These are phyloP conservation scores for Fusarium continuum DNA, from an alignment of 2,329 filamentous ascomycete species.

Conservation along the genomic window DNA sequence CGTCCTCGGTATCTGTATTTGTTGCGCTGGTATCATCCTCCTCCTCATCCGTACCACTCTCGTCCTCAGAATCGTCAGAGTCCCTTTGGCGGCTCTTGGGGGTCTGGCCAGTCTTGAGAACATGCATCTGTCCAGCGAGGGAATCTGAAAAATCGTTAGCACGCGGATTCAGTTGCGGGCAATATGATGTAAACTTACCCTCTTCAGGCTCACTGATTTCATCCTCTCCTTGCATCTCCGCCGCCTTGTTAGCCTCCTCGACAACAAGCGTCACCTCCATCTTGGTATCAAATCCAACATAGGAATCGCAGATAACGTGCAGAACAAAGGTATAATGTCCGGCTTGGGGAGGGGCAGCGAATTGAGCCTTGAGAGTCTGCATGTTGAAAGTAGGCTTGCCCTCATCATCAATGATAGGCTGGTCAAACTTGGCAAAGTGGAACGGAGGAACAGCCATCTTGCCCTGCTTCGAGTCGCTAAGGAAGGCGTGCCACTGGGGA, in stretches of 20 bases:
- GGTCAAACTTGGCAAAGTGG: constrained; percentile 92
- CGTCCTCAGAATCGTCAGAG: constrained; percentile 74
- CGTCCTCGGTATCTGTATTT: constrained; percentile 73
- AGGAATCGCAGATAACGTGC: constrained; percentile 93
- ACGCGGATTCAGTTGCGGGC: background rate
- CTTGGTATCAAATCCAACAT: constrained; percentile 92
- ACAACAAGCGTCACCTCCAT: constrained; percentile 89
- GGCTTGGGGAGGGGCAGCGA: constrained; percentile 90
- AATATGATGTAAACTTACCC: constrained; percentile 66
- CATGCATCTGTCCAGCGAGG: constrained; percentile 89
- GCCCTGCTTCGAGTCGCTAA: constrained; percentile 91
- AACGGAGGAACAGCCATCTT: constrained; percentile 97
- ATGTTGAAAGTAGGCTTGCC: constrained; percentile 92
- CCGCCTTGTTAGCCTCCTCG: constrained; percentile 87
- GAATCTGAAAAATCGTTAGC: constrained; percentile 69
- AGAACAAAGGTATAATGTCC: constrained; percentile 95
- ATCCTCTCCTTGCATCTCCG: constrained; percentile 82
- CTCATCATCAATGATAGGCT: constrained; percentile 80
- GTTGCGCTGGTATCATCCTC: constrained; percentile 73
- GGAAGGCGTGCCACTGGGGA: constrained; percentile 92
- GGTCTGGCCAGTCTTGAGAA: constrained; percentile 76
- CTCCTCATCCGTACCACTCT: constrained; percentile 81
- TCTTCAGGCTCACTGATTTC: constrained; percentile 98
- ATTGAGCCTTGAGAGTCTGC: constrained; percentile 97
- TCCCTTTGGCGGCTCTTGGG: constrained; percentile 66